Conservation (phyloP, 257 asterid genomes). For the Penstemon newberryi region DNA sequence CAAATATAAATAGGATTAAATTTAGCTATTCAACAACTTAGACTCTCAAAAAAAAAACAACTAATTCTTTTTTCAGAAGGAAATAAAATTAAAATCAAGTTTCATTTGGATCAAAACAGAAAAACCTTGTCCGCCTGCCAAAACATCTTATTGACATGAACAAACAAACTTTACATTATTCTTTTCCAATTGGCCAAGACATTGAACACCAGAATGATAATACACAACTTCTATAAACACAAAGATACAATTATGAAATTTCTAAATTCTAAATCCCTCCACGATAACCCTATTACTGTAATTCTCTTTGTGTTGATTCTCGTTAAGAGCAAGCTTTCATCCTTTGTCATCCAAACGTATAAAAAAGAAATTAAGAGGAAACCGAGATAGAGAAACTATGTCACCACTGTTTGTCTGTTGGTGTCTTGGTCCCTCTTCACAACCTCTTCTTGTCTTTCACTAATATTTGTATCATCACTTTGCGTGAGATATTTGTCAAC, state of each 20-base stretch:
- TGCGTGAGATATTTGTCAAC: conserved; percentile 73
- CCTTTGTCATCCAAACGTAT: neutral
- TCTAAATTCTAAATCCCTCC: conserved; percentile 23
- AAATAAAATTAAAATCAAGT: no score
- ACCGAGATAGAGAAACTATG: conserved; percentile 24
- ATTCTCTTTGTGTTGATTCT: neutral
- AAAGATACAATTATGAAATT: conserved; percentile 27
- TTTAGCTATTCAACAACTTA: no score
- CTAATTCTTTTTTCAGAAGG: no score
- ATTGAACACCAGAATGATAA: conserved; percentile 28
- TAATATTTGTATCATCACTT: conserved; percentile 13
- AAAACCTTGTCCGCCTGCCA: no score
- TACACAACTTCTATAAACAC: conserved; percentile 35
- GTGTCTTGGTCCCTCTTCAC: conserved; percentile 41
- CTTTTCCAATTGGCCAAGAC: conserved; percentile 29
- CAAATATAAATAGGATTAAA: no score
- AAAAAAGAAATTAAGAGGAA: neutral
- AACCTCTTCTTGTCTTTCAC: conserved; percentile 32
- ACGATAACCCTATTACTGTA: conserved; percentile 1
- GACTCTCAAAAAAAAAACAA: no score
- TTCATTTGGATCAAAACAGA: no score
- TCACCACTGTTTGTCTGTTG: conserved; percentile 59
- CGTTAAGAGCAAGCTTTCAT: neutral
- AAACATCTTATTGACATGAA: conserved; percentile 3
- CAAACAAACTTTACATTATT: conserved; percentile 52